phyloP scores from a whole-genome alignment of 2,329 filamentous ascomycete genomes.

The Chaetomiaceae sp. region DNA sequence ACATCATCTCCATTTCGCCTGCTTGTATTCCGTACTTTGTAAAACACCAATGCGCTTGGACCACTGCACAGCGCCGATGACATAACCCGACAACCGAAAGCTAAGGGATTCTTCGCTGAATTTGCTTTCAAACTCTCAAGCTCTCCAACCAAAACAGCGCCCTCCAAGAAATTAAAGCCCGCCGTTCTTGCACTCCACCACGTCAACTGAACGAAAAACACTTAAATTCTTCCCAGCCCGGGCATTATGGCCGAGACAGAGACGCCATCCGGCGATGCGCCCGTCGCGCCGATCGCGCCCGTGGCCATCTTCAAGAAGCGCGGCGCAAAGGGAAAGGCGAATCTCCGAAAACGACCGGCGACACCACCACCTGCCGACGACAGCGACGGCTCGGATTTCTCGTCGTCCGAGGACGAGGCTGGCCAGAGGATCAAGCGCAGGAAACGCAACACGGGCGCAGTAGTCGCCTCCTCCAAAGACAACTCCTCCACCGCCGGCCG shows the following conservation, averaged over 20 bases:
- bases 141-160: no score
- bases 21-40: no score
- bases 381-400: constrained; percentile 58
- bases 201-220: no score
- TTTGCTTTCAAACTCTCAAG: no score
- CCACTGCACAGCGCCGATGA: no score
- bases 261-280: constrained; percentile 2
- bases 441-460: constrained; percentile 56
- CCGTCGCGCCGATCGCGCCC: constrained; percentile 34
- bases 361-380: constrained; percentile 64
- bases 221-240: neutral
- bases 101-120: no score
- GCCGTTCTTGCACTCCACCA: no score
- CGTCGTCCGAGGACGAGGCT: constrained; percentile 70
- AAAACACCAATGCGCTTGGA: no score
- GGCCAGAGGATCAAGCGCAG: constrained; percentile 76
- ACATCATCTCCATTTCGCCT: no score
- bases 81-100: no score
- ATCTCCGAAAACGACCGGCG: constrained; percentile 73
- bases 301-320: constrained; percentile 82
- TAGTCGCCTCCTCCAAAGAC: constrained; percentile 60
- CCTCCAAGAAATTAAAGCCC: no score
- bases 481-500: constrained; percentile 31
- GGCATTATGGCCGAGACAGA: constrained; percentile 17
- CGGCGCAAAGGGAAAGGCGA: constrained; percentile 68